These are phyloP conservation scores for Lentinula guzmanii DNA, from an alignment of 768 basidiomycete species.

Conservation along the genomic window DNA sequence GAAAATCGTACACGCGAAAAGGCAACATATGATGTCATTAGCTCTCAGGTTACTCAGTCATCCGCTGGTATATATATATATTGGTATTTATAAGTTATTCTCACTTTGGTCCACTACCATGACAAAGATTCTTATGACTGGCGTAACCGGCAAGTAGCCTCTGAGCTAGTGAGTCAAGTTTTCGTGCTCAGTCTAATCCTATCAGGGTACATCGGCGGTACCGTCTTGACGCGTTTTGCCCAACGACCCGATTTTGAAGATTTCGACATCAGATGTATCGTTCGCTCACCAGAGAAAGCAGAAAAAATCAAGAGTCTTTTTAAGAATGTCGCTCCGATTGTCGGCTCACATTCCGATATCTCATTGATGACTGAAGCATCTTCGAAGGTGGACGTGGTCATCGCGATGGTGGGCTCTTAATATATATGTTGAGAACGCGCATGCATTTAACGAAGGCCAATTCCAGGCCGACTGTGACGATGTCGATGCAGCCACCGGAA, in stretches of 20 bases:
- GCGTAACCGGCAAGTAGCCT: conserved; percentile 3
- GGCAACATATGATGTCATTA: background rate
- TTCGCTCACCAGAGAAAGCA: conserved; percentile 6
- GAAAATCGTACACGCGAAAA: too few species aligned
- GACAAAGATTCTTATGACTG: conserved; percentile 7
- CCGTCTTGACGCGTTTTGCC: background rate
- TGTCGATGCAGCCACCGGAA: conserved; percentile 21
- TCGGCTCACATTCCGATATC: conserved; percentile 5
- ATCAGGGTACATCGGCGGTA: conserved; percentile 5
- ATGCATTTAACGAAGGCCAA: background rate
- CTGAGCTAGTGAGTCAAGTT: background rate
- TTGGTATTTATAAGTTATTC: background rate
- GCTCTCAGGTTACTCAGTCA: background rate
- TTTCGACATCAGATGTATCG: conserved; percentile 1
- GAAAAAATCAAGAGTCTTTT: conserved; percentile 3
- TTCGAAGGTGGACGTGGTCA: conserved; percentile 5
- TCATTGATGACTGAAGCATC: background rate
- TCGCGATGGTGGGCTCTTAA: background rate
- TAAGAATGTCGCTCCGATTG: background rate
- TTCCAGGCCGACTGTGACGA: conserved; percentile 33
- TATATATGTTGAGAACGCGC: too few species aligned
- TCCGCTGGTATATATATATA: background rate
- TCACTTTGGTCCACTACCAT: background rate
- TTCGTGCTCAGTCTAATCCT: background rate
- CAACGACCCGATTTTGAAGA: conserved; percentile 2